These are phyloP conservation scores for Termitomyces sp. DNA, from an alignment of 768 basidiomycete species.

Conservation along the genomic window DNA sequence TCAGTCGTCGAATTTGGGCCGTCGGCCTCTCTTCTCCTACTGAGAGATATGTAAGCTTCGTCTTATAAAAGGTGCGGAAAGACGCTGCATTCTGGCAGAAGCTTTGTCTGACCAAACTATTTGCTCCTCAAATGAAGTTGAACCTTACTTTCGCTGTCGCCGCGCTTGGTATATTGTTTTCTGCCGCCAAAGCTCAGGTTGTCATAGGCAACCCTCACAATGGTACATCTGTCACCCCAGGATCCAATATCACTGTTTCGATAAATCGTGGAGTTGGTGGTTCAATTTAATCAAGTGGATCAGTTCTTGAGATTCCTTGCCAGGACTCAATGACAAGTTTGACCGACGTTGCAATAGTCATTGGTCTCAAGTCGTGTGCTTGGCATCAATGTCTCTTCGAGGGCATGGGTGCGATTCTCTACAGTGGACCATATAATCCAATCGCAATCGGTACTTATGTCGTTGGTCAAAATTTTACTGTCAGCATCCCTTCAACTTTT, in stretches of 20 bases:
- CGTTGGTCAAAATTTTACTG: slow-evolving; percentile 33
- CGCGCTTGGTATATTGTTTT: slow-evolving; percentile 20
- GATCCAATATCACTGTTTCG: slow-evolving; percentile 36
- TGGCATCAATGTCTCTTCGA: slow-evolving; percentile 18
- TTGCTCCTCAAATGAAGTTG: neutral
- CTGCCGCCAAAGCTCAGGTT: slow-evolving; percentile 36
- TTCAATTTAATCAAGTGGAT: neutral
- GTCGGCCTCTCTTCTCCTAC: neutral
- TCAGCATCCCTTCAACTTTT: slow-evolving; percentile 29
- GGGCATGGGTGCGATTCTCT: slow-evolving; percentile 38
- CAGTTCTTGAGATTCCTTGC: neutral
- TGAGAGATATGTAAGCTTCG: neutral
- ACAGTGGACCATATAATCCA: slow-evolving; percentile 41
- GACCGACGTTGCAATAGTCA: slow-evolving; percentile 41
- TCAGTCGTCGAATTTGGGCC: too few species aligned
- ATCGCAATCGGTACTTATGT: slow-evolving; percentile 26
- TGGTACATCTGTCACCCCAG: slow-evolving; percentile 28
- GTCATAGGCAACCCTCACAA: slow-evolving; percentile 34
- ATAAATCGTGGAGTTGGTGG: slow-evolving; percentile 43
- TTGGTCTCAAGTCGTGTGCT: slow-evolving; percentile 35
- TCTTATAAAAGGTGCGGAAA: neutral
- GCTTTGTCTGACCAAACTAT: neutral
- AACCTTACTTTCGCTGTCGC: neutral
- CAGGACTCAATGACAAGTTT: slow-evolving; percentile 33
- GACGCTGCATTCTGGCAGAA: neutral